Evolutionary conservation across 208 protist species (phyloP), one percentile per base, ranked within the genome.

Genomic region (Crithidia fasciculata): DNA sequence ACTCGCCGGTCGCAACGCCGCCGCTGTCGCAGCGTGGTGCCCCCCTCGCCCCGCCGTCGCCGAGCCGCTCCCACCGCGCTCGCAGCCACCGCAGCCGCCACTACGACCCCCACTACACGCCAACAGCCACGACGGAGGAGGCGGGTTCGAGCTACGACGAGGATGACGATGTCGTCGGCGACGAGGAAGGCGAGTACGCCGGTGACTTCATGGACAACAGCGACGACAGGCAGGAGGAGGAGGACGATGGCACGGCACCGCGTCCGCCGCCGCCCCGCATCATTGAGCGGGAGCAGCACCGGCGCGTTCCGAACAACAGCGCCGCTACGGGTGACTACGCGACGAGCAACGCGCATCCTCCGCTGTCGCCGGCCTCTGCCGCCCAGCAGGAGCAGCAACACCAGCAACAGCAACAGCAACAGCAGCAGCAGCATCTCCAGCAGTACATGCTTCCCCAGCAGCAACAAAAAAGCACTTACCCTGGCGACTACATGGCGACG

Each of bases 241-340:
- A 67, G 16, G 55, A 72, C 47, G 58, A 65, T 16, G 62, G 18
- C 55, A n/a, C 43, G 3, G 70, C 61, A 13, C 69, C 47, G 41
- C 67, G 59, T 8, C 69, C 73, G 43, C 84, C 68, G 16, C 85
- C 87, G 18, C 91, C 91, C 56, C 89, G 87, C 57, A 94, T 96
- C 49, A 94, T 96, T 53, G 91, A 96, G 75, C 89, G 87, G 18
- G 89, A 93, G 76, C 91, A 94, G 81, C 88, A 94, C 68, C 80
- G 87, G 7, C 85, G 91, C 19, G 49, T 68, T 16, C 74, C 44
- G 19, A 56, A 61, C 45, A 37, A 55, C 53, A 73, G 49, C 56
- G 66, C 28, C 28, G 16, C 70, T 53, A 56, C 47, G 58, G 57
- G 13, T 18, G 59, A 76, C 62, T 63, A 72, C 73, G 70, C 65